Base-by-base conservation (phyloP, 768 basidiomycete genomes). In the Boletus speciosus region DNA sequence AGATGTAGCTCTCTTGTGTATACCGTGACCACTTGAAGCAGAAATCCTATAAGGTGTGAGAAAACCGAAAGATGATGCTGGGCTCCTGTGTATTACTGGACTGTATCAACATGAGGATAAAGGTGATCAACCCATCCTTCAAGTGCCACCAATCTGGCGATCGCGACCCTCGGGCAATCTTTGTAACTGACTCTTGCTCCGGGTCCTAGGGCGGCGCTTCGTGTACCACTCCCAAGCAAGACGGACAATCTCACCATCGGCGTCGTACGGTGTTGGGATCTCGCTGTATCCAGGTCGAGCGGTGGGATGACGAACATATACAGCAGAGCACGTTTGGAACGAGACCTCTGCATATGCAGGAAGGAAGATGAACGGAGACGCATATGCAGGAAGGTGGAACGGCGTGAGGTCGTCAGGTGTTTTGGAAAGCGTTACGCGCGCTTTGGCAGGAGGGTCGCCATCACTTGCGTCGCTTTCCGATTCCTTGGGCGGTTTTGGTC, bases 151-250 rank as follows among this genome's bases (percentile, higher is more conserved):
- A 27, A 69, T 29, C 61, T 65, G 59, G 46, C 65, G 65, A 48
- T 65, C 74, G 59, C 89, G 76, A 65, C 88, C 86, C 66, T 85
- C 81, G 5, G 88, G 88, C 77, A 81, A 78, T 51, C 83, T 74
- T 42, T 79, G 76, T 52, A 84, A 66, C 72, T 86, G 83, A 42
- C 71, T 74, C 73, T 81, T 79, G 58, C 85, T 84, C 61, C 89
- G 75, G 54, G 87, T 77, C 59, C 87, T 73, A 3, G 88, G 82
- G 27, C 89, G 78, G 47, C 81, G 76, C 69, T 84, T 78, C 56
- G 84, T 79, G 64, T 93, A 97, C 91, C 92, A 98, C 72, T 96
- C 96, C 97, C 97, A 99, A 4, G 92, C 88, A 54, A 92, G 81
- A 53, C 92, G 85, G 56, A 98, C 81, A 12, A 97, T 78, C 59